phyloP scores from a whole-genome alignment of 73 alveolate species.

The Tetrahymena malaccensis region DNA sequence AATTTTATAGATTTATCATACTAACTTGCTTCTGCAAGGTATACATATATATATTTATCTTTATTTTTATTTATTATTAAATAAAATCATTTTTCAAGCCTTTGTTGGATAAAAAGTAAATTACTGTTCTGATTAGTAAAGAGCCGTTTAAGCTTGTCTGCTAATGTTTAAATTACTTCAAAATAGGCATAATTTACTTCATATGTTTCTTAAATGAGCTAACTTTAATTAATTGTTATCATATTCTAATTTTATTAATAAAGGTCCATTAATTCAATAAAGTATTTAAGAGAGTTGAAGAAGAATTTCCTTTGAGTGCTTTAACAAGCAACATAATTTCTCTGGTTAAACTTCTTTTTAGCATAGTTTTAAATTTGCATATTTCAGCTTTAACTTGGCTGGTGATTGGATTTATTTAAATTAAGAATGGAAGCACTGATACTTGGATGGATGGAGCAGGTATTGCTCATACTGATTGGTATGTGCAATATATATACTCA shows the following conservation, averaged over 20 bases:
- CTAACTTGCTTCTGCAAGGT: neutral
- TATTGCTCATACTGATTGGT: neutral
- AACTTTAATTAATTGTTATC: too few species aligned
- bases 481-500: neutral
- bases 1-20: neutral
- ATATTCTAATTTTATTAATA: too few species aligned
- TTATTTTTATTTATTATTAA: too few species aligned
- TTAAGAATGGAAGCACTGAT: neutral
- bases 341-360: neutral
- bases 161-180: too few species aligned
- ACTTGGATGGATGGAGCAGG: neutral
- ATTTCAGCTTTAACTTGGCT: neutral
- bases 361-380: neutral
- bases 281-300: neutral
- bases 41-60: neutral
- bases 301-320: neutral
- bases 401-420: neutral
- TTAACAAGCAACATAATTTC: neutral
- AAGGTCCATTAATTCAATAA: neutral
- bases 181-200: too few species aligned
- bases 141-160: too few species aligned
- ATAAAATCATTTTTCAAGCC: too few species aligned
- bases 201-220: too few species aligned
- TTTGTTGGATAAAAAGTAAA: too few species aligned
- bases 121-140: too few species aligned